Conservation (phyloP, 164 flowering plant species). For the Chimonanthus praecox region DNA sequence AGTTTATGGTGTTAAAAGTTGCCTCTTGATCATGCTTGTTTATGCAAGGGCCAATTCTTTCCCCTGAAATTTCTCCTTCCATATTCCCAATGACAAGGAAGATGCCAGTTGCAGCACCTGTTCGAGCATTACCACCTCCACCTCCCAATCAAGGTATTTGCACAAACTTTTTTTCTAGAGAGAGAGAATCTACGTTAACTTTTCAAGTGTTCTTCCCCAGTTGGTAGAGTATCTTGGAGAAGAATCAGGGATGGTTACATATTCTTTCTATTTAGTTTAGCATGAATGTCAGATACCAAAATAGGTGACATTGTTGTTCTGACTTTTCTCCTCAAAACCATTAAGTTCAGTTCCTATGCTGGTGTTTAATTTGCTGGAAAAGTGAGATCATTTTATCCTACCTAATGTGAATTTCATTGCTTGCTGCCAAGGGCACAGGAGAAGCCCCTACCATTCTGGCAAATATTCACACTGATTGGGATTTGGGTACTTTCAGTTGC, state of each 20-base stretch:
- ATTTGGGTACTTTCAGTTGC: no score
- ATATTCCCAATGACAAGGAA: constrained; percentile 27
- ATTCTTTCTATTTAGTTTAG: background rate
- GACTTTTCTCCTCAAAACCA: background rate
- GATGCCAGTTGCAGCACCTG: constrained; percentile 27
- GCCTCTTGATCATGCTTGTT: background rate
- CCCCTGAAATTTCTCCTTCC: constrained; percentile 38
- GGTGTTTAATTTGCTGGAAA: no score
- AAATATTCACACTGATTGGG: no score
- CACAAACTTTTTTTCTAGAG: background rate
- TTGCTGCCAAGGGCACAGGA: no score
- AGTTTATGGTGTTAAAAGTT: background rate
- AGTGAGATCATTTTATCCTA: no score
- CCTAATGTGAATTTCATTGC: background rate
- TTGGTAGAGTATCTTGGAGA: background rate
- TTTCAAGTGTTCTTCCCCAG: background rate
- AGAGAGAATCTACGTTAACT: background rate
- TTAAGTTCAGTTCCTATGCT: no score
- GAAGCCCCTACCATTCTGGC: no score
- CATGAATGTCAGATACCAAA: background rate
- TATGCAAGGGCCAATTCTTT: constrained; percentile 23
- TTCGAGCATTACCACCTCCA: constrained; percentile 60
- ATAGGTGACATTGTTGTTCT: background rate
- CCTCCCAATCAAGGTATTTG: constrained; percentile 66
- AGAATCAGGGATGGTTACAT: background rate